A percentile compares a stretch with the other conserved stretches of the same genome.
phyloP scores from a whole-genome alignment of 148 eudicot genomes.

The Camellia sinensis region DNA sequence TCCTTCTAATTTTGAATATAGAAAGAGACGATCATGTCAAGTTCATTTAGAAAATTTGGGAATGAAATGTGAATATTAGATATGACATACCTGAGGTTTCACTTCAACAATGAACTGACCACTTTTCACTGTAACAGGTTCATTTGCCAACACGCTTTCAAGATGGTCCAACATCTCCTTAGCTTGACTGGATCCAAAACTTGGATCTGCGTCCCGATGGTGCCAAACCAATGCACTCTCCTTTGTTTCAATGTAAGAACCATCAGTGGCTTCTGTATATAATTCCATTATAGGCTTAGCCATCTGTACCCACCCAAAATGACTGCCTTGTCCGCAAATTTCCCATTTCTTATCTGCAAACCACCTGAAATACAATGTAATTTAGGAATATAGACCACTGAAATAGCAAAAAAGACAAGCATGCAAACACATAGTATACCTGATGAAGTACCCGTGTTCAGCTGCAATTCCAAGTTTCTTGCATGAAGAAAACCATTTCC shows the following conservation, averaged over 20 bases:
- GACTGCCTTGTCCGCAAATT: conserved; percentile 24
- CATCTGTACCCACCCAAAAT: conserved; percentile 46
- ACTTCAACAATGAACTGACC: conserved; percentile 48
- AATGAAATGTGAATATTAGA: not conserved
- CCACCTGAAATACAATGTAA: conserved; percentile 28
- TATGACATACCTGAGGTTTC: conserved; percentile 34
- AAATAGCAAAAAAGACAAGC: not conserved
- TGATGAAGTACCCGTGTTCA: conserved; percentile 44
- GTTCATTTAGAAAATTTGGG: not conserved
- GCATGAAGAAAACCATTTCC: conserved; percentile 45
- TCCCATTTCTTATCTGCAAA: conserved; percentile 36
- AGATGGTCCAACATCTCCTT: conserved; percentile 48
- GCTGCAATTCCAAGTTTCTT: conserved; percentile 43
- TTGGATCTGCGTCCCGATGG: conserved; percentile 43
- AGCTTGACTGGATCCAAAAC: conserved; percentile 42
- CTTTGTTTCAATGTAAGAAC: conserved; percentile 39
- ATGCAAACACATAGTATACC: conserved; percentile 18
- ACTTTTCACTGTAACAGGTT: conserved; percentile 40
- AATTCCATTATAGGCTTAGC: conserved; percentile 42
- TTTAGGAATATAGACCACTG: not conserved
- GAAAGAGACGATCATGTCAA: not conserved
- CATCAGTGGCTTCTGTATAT: conserved; percentile 43
- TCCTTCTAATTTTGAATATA: too few species aligned
- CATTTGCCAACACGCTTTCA: conserved; percentile 45
- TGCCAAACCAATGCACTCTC: conserved; percentile 49